Evolutionary conservation across 371 early-diverging fungal species (phyloP).

Genomic region (Mucor indicus): DNA sequence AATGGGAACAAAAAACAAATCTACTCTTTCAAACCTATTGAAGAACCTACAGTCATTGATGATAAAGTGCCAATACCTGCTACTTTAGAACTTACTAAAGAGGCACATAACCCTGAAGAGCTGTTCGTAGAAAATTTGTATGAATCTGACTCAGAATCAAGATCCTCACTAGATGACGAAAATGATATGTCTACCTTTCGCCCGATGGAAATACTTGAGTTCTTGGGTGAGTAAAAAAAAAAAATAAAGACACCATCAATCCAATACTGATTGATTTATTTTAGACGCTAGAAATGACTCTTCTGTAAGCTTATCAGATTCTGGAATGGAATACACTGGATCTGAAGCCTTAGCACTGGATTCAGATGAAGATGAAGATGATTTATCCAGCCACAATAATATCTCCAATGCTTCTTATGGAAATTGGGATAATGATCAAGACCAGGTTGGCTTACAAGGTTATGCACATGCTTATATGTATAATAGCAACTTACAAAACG

Average conservation of each 20-base stretch:
- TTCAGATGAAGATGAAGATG: slow-evolving; percentile 1
- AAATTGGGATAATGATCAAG: slow-evolving; percentile 7
- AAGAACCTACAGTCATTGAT: slow-evolving; percentile 7
- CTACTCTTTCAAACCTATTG: slow-evolving; percentile 13
- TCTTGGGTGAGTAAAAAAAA: background rate
- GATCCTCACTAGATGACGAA: slow-evolving; percentile 10
- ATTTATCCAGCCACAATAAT: no score
- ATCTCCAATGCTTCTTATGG: no score
- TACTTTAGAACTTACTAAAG: background rate
- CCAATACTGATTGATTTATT: background rate
- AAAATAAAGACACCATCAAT: background rate
- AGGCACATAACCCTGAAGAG: slow-evolving; percentile 3
- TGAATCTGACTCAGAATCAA: slow-evolving; percentile 19
- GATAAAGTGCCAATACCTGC: background rate
- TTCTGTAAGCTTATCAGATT: slow-evolving; percentile 9
- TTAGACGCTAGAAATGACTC: slow-evolving; percentile 8
- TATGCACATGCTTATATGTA: slow-evolving; percentile 15
- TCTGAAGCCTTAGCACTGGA: no score
- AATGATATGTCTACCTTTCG: background rate
- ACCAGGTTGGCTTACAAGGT: slow-evolving; percentile 9
- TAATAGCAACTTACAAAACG: slow-evolving; percentile 14
- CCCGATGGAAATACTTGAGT: slow-evolving; percentile 5
- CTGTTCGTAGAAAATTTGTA: slow-evolving; percentile 6
- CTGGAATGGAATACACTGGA: slow-evolving; percentile 8
- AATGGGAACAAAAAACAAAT: slow-evolving; percentile 1